Evolutionary conservation across 805 yeast genomes (phyloP), one percentile per base, ranked within the genome.

Genomic region (Nakazawaea peltata): DNA sequence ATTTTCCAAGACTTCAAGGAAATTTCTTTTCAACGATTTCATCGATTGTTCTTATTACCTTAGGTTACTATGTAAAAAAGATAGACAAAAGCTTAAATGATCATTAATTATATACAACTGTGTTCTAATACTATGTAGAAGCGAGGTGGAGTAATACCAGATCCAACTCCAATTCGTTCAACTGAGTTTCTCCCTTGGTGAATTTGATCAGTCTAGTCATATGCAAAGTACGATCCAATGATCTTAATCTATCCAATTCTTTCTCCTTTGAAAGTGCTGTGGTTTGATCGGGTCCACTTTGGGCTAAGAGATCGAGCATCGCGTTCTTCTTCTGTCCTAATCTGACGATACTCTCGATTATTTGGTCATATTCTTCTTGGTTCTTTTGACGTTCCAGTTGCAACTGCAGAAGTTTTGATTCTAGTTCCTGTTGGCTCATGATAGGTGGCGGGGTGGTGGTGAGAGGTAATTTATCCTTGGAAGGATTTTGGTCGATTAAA

Each of bases 1-100:
- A 32, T 82, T 74, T 54, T 71, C 78, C 43, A 74, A 71, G 34
- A 71, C 73, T 4, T 74, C 74, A 14, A 60, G 94, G 25, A 66
- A 74, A 43, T 80, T 77, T 48, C 32, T 56, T 11, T 59, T 86
- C 12, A 69, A 79, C 46, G 88, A 78, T 28, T 57, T 81, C 35
- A 73, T 83, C 44, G 70, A 73, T 36, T 69, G 70, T 43, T 61
- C 68, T 10, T 61, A 61, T 22, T 59, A 76, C 29, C 56, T 81
- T 50, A 84, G 77, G 40, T 54, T 55, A 10, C 44, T 77, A 33
- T 62, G 74, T 24, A 65, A 60, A 48, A 57, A 65, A 33, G 74
- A 71, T 37, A 56, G 69, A 36, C 62, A 37, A 33, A 44, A 34
- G 32, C 11, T 33, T 19, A 50, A 44, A 24, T 7, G 15, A 15